These are phyloP conservation scores for Bisporella sp. DNA, from an alignment of 2,329 filamentous ascomycete species.

Conservation along the genomic window DNA sequence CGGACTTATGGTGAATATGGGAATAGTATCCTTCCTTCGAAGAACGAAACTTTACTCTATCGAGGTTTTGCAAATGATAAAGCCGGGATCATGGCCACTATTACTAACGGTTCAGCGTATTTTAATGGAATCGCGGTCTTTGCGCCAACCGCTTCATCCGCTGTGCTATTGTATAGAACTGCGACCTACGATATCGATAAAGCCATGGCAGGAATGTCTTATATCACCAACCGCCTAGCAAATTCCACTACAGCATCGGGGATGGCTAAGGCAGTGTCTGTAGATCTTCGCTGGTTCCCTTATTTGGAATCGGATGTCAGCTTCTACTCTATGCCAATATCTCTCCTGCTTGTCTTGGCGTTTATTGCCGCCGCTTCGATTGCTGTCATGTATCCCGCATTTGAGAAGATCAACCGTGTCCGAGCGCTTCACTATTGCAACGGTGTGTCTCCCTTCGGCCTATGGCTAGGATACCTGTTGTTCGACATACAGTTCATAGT, in stretches of 20 bases:
- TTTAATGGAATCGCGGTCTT: constrained; percentile 15
- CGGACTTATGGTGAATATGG: too few species aligned
- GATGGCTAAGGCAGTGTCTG: constrained; percentile 5
- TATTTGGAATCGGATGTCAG: constrained; percentile 9
- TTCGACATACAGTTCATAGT: constrained; percentile 23
- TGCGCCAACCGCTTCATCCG: constrained; percentile 11
- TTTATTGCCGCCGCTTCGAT: constrained; percentile 18
- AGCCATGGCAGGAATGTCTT: constrained; percentile 10
- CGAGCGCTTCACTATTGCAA: constrained; percentile 23
- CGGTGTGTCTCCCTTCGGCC: constrained; percentile 19
- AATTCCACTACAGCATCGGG: constrained; percentile 14
- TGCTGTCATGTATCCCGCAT: constrained; percentile 22
- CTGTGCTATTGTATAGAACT: constrained; percentile 14
- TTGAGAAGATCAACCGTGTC: constrained; percentile 19
- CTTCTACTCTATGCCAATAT: constrained; percentile 10
- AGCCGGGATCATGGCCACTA: constrained; percentile 10
- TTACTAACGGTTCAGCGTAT: constrained; percentile 7
- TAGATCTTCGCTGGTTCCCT: constrained; percentile 10
- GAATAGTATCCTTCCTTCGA: not conserved
- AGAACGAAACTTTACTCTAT: not conserved
- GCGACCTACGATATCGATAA: not conserved
- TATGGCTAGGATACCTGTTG: constrained; percentile 21
- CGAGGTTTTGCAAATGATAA: constrained; percentile 11
- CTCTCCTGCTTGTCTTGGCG: constrained; percentile 14
- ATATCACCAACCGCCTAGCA: constrained; percentile 18